Percentiles rank a stretch among this genome's conserved stretches.
Conservation (phyloP, 2,329 filamentous ascomycete species). For the Xylariaceae sp. region DNA sequence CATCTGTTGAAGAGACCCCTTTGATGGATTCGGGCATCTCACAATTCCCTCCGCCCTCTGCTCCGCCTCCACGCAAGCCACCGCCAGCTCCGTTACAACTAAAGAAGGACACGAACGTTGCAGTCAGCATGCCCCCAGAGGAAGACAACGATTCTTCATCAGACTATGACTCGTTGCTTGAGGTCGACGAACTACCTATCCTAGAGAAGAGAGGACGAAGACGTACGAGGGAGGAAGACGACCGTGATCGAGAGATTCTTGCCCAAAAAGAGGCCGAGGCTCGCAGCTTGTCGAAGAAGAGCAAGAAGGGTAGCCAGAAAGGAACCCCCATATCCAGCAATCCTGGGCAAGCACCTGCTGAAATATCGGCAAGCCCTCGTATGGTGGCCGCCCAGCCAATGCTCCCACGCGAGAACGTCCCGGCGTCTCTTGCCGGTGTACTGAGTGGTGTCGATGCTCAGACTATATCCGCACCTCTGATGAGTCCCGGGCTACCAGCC, state of each 20-base stretch:
- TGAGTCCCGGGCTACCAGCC: conserved; percentile 57
- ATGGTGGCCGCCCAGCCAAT: conserved; percentile 24
- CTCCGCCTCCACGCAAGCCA: conserved; percentile 68
- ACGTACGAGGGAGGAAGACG: conserved; percentile 84
- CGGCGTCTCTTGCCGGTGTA: conserved; percentile 51
- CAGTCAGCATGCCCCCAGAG: conserved; percentile 34
- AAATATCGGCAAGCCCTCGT: conserved; percentile 36
- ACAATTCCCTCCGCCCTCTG: conserved; percentile 49
- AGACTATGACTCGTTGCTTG: conserved; percentile 76
- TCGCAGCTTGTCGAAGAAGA: conserved; percentile 71
- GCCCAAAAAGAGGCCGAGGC: conserved; percentile 63
- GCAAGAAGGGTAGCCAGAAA: conserved; percentile 50
- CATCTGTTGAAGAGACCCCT: conserved; percentile 40
- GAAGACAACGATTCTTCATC: conserved; percentile 65
- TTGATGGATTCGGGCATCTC: conserved; percentile 40
- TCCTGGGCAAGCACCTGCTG: conserved; percentile 23
- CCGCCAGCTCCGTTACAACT: conserved; percentile 83
- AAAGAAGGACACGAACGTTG: conserved; percentile 35
- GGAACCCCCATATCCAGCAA: conserved; percentile 38
- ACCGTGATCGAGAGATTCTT: conserved; percentile 69
- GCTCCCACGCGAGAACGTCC: conserved; percentile 33
- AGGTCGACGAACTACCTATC: conserved; percentile 58
- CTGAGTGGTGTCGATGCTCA: conserved; percentile 34
- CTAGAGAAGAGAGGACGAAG: conserved; percentile 66
- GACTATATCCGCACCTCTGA: conserved; percentile 38